These are phyloP conservation scores for Hypoxylon sp. DNA, from an alignment of 2,329 filamentous ascomycete species.

Conservation along the genomic window DNA sequence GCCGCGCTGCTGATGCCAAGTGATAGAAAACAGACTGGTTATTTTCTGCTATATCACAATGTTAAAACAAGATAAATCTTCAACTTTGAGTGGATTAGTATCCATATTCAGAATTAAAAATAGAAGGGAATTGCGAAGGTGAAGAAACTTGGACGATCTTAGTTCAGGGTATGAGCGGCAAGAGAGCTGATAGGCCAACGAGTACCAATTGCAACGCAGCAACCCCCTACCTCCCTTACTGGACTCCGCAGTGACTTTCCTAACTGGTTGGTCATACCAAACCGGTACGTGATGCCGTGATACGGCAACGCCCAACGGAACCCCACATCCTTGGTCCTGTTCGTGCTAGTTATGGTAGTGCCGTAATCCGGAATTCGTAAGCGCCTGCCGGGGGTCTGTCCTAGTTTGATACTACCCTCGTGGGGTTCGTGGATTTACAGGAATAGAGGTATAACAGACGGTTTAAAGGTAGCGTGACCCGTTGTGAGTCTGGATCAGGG, in stretches of 20 bases:
- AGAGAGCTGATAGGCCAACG: constrained; percentile 33
- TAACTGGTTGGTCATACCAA: constrained; percentile 22
- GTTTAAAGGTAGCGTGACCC: background rate
- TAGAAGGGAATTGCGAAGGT: constrained; percentile 30
- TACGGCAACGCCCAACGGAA: constrained; percentile 21
- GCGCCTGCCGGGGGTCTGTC: constrained; percentile 31
- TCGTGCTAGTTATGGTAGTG: constrained; percentile 24
- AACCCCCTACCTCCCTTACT: constrained; percentile 32
- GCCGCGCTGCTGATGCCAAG: constrained; percentile 28
- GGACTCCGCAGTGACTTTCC: constrained; percentile 29
- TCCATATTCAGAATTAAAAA: constrained; percentile 25
- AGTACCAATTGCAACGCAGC: constrained; percentile 28
- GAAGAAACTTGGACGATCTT: constrained; percentile 27
- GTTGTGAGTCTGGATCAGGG: constrained; percentile 13
- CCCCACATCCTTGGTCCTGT: constrained; percentile 33
- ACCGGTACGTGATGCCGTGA: constrained; percentile 26
- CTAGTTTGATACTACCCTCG: constrained; percentile 28
- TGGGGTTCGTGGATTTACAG: constrained; percentile 14
- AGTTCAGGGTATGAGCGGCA: constrained; percentile 30
- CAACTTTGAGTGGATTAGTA: background rate
- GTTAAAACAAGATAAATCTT: background rate
- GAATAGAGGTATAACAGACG: background rate
- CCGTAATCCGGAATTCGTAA: constrained; percentile 38
- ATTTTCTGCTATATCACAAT: constrained; percentile 18
- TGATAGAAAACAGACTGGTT: constrained; percentile 10